phyloP scores from a whole-genome alignment of 441 rosid genomes.

The Eugenia klotzschiana region DNA sequence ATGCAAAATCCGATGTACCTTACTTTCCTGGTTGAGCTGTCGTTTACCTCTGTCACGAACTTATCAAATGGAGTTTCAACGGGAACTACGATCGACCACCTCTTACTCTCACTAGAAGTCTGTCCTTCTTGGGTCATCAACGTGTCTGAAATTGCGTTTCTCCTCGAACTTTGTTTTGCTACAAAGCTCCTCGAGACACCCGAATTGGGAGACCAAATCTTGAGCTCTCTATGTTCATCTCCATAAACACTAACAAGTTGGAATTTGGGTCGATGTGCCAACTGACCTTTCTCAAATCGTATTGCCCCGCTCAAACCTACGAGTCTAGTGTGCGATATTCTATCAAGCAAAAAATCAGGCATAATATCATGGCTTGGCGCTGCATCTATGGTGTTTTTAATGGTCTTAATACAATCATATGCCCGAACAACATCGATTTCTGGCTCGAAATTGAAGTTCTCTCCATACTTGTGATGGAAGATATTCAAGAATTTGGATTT shows the following conservation, averaged over 20 bases:
- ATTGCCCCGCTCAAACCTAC: constrained; percentile 19
- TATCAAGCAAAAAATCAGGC: not conserved
- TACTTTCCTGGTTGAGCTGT: not conserved
- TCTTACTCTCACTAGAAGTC: not conserved
- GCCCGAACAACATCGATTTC: constrained; percentile 15
- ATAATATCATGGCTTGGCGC: not conserved
- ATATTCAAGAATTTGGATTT: not conserved
- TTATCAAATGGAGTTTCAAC: constrained; percentile 18
- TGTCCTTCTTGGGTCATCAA: constrained; percentile 5
- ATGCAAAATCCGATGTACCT: constrained; percentile 29
- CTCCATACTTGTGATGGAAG: constrained; percentile 7
- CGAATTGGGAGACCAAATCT: constrained; percentile 14
- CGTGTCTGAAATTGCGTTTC: not conserved
- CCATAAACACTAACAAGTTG: constrained; percentile 15
- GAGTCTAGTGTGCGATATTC: constrained; percentile 1
- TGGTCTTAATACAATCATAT: constrained; percentile 12
- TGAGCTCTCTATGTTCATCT: constrained; percentile 5
- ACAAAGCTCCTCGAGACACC: constrained; percentile 6
- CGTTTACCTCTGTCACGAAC: constrained; percentile 21
- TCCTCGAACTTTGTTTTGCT: not conserved
- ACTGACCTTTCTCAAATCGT: not conserved
- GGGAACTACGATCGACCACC: constrained; percentile 32
- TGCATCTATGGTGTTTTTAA: not conserved
- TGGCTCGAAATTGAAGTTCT: constrained; percentile 12
- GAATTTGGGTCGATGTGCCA: not conserved